Evolutionary conservation across 106 monocot species (phyloP).

Genomic region (Amphibolis antarctica): DNA sequence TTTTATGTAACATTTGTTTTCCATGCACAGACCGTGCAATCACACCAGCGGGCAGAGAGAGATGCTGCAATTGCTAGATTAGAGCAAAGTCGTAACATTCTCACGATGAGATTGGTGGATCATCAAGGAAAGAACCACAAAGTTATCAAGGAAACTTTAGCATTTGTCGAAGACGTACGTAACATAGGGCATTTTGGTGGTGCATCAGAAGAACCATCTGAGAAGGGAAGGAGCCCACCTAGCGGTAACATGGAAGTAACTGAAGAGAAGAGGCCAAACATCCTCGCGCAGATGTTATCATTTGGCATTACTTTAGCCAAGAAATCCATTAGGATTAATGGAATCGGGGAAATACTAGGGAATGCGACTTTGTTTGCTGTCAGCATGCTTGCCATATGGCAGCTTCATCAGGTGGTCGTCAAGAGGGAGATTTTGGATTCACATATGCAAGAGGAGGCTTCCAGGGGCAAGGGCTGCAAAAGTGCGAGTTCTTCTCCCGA

Average conservation of each 20-base stretch:
- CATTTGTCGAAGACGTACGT: conserved; percentile 57
- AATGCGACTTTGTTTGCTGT: conserved; percentile 78
- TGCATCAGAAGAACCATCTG: conserved; percentile 32
- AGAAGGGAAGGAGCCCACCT: background rate
- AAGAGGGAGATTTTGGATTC: conserved; percentile 17
- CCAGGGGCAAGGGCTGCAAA: conserved; percentile 1
- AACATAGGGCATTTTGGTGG: conserved; percentile 27
- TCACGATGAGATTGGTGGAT: conserved; percentile 77
- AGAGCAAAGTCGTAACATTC: conserved; percentile 76
- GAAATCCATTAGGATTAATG: conserved; percentile 31
- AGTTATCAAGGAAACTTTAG: conserved; percentile 88
- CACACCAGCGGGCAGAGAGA: conserved; percentile 72
- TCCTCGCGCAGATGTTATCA: conserved; percentile 33
- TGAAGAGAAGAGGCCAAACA: conserved; percentile 13
- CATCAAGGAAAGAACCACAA: conserved; percentile 75
- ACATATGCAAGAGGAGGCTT: conserved; percentile 8
- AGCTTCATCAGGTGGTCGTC: conserved; percentile 48
- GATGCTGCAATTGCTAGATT: conserved; percentile 75
- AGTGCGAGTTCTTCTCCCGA: conserved; percentile 10
- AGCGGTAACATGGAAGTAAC: conserved; percentile 11
- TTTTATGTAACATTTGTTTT: background rate
- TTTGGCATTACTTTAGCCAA: conserved; percentile 43
- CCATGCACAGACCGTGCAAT: conserved; percentile 74
- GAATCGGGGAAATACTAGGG: conserved; percentile 39
- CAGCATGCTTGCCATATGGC: conserved; percentile 68